Conservation (phyloP, 2,329 filamentous ascomycete species). For the Pestalotiopsis sp. region DNA sequence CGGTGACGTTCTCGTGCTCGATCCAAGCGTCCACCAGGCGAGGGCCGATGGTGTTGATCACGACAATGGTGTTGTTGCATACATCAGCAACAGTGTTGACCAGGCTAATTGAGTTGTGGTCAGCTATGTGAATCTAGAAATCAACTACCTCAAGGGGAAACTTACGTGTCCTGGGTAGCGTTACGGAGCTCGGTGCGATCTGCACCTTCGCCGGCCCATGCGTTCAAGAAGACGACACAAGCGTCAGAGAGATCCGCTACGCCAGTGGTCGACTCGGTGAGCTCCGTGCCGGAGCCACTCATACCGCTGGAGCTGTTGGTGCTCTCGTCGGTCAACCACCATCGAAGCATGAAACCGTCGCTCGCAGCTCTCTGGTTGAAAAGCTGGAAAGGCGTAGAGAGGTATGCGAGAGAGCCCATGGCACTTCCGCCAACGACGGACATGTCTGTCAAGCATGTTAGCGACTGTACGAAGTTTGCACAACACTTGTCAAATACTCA, state of each 20-base stretch:
- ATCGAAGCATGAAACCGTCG: slow-evolving; percentile 33
- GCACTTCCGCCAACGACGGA: slow-evolving; percentile 33
- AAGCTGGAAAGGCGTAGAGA: slow-evolving; percentile 26
- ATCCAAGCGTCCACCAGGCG: slow-evolving; percentile 60
- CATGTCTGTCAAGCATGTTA: slow-evolving; percentile 46
- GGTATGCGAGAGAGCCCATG: not conserved
- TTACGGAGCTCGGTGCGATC: not conserved
- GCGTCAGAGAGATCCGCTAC: slow-evolving; percentile 23
- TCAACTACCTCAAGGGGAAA: slow-evolving; percentile 31
- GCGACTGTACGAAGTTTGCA: slow-evolving; percentile 6
- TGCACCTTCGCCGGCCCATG: not conserved
- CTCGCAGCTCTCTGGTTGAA: slow-evolving; percentile 46
- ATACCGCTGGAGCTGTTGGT: slow-evolving; percentile 10
- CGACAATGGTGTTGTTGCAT: slow-evolving; percentile 70
- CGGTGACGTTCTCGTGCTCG: slow-evolving; percentile 61
- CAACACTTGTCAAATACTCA: not conserved
- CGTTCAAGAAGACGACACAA: slow-evolving; percentile 6
- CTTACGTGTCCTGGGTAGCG: slow-evolving; percentile 48
- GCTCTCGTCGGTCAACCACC: slow-evolving; percentile 16
- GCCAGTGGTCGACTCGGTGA: slow-evolving; percentile 33
- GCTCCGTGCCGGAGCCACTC: slow-evolving; percentile 11
- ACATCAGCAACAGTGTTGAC: slow-evolving; percentile 22
- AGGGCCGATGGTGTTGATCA: slow-evolving; percentile 66
- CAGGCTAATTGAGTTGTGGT: slow-evolving; percentile 36
- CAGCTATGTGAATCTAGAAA: slow-evolving; percentile 41